phyloP scores from a whole-genome alignment of 176 grass and related monocot genomes.

The Oryza australiensis region DNA sequence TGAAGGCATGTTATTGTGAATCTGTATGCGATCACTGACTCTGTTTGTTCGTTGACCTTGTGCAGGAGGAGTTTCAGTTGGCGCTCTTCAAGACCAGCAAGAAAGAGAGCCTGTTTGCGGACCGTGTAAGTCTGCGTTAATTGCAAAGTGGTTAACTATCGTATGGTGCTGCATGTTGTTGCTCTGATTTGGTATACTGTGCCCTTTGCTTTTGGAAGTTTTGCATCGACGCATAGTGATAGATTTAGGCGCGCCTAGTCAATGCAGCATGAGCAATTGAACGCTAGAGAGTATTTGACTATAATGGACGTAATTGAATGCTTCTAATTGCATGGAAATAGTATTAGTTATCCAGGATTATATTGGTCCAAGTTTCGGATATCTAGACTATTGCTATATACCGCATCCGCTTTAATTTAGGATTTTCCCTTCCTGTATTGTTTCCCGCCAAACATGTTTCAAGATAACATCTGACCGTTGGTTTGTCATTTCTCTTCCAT shows the following conservation, averaged over 20 bases:
- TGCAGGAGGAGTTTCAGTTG: slow-evolving; percentile 87
- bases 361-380: not conserved
- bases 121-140: slow-evolving; percentile 51
- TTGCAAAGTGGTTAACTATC: not conserved
- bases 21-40: not conserved
- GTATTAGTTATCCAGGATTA: not conserved
- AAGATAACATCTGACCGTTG: not conserved
- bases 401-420: not conserved
- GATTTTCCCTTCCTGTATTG: slow-evolving; percentile 12
- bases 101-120: slow-evolving; percentile 87
- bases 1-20: not conserved
- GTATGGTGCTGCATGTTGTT: not conserved
- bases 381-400: not conserved
- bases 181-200: not conserved
- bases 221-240: not conserved
- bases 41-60: slow-evolving; percentile 17
- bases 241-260: not conserved
- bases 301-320: not conserved
- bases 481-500: not conserved
- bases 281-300: not conserved
- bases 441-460: not conserved
- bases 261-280: not conserved
- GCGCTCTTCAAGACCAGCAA: slow-evolving; percentile 91
- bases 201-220: not conserved
- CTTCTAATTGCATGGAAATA: not conserved